Evolutionary conservation across 345 rosid genomes (phyloP).

Genomic region (Eucalyptus pauciflora): DNA sequence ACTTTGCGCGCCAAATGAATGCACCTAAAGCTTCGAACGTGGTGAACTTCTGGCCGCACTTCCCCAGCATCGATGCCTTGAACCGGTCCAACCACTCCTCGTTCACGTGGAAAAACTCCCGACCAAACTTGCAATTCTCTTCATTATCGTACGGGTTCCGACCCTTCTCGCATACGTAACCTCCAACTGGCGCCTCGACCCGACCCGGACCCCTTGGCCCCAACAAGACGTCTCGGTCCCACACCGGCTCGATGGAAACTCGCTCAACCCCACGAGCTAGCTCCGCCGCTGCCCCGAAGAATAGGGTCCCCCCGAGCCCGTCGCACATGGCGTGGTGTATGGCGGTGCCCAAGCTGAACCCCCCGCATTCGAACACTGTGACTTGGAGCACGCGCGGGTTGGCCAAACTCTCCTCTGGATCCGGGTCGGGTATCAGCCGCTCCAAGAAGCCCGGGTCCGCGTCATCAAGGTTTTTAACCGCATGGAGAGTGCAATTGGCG

Average conservation of each 20-base stretch:
- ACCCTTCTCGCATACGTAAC: constrained; percentile 29
- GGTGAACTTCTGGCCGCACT: constrained; percentile 52
- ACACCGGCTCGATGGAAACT: constrained; percentile 41
- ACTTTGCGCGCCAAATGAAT: constrained; percentile 88
- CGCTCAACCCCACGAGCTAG: constrained; percentile 50
- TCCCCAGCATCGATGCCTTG: constrained; percentile 34
- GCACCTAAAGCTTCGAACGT: constrained; percentile 89
- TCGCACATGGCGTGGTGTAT: constrained; percentile 65
- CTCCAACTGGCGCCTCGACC: constrained; percentile 39
- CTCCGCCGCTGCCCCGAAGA: constrained; percentile 56
- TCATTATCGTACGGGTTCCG: constrained; percentile 25
- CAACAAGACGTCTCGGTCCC: constrained; percentile 46
- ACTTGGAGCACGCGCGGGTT: constrained; percentile 67
- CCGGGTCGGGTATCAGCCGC: constrained; percentile 49
- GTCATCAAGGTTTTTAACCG: constrained; percentile 40
- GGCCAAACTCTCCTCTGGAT: constrained; percentile 23
- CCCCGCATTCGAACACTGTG: constrained; percentile 70
- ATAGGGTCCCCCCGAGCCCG: constrained; percentile 72
- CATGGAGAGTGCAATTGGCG: constrained; percentile 43
- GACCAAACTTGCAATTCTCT: constrained; percentile 24
- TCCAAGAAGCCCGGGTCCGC: constrained; percentile 44
- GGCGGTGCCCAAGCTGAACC: constrained; percentile 58
- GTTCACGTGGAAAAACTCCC: constrained; percentile 45
- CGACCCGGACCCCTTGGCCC: constrained; percentile 60
- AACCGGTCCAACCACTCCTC: constrained; percentile 59